These are phyloP conservation scores for Clarireedia monteithiana DNA, from an alignment of 2,329 filamentous ascomycete genomes.

Conservation along the genomic window DNA sequence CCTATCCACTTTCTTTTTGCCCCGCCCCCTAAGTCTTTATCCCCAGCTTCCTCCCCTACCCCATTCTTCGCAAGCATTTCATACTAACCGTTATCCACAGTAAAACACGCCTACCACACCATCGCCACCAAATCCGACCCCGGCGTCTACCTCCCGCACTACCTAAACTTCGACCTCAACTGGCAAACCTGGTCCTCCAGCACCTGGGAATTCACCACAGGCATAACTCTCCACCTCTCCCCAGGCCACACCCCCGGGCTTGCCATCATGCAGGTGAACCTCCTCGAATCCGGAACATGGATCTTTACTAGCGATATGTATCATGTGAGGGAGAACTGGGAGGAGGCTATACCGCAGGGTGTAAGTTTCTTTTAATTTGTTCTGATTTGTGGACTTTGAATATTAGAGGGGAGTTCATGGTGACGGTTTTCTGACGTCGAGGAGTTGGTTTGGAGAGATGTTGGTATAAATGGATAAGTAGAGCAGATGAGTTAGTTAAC, in stretches of 20 bases:
- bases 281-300: constrained; percentile 27
- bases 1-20: not conserved
- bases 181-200: constrained; percentile 32
- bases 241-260: constrained; percentile 14
- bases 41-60: not conserved
- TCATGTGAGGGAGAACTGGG: constrained; percentile 34
- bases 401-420: not conserved
- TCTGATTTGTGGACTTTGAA: not conserved
- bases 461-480: not conserved
- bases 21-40: not conserved
- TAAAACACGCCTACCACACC: constrained; percentile 37
- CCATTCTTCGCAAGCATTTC: not conserved
- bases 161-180: constrained; percentile 29
- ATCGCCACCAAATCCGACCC: constrained; percentile 32
- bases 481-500: not conserved
- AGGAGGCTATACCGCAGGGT: constrained; percentile 30
- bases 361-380: not conserved
- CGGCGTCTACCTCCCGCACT: constrained; percentile 31
- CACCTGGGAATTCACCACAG: constrained; percentile 30
- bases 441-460: not conserved
- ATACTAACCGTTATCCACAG: not conserved
- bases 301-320: constrained; percentile 36
- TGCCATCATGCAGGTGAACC: constrained; percentile 11
- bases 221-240: constrained; percentile 22
- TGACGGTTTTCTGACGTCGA: not conserved